Evolutionary conservation across 441 rosid genomes (phyloP).

Genomic region (Pelargonium australe): DNA sequence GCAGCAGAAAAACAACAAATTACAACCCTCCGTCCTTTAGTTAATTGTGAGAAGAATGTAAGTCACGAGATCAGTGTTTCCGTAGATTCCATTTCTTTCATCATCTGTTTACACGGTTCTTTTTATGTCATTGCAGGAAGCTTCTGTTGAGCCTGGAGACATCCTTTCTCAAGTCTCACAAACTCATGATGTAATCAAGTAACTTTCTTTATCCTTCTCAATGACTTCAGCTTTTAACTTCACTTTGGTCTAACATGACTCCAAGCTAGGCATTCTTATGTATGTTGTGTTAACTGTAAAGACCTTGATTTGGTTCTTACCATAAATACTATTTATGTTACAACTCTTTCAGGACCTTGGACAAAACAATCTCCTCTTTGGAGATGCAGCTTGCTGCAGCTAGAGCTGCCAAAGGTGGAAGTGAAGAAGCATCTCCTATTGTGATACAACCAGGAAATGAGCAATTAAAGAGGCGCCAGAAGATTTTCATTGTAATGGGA

Average conservation of each 20-base stretch:
- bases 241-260: neutral
- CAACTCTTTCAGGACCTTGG: conserved; percentile 55
- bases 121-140: conserved; percentile 33
- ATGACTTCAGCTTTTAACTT: conserved; percentile 1
- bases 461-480: conserved; percentile 42
- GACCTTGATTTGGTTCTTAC: conserved; percentile 9
- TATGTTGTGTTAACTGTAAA: neutral
- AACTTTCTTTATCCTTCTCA: conserved; percentile 26
- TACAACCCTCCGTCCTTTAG: conserved; percentile 36
- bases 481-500: conserved; percentile 89
- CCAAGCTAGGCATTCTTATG: neutral
- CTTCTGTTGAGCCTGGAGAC: conserved; percentile 45
- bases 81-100: neutral
- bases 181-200: conserved; percentile 80
- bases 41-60: conserved; percentile 67
- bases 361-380: conserved; percentile 77
- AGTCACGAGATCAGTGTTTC: conserved; percentile 20
- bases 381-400: conserved; percentile 82
- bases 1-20: conserved; percentile 30
- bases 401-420: conserved; percentile 58
- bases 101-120: conserved; percentile 14
- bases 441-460: conserved; percentile 37
- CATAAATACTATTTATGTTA: conserved; percentile 3
- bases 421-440: conserved; percentile 43
- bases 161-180: conserved; percentile 78